Conservation (phyloP, 129 eudicot genomes). For the Apium graveolens region DNA sequence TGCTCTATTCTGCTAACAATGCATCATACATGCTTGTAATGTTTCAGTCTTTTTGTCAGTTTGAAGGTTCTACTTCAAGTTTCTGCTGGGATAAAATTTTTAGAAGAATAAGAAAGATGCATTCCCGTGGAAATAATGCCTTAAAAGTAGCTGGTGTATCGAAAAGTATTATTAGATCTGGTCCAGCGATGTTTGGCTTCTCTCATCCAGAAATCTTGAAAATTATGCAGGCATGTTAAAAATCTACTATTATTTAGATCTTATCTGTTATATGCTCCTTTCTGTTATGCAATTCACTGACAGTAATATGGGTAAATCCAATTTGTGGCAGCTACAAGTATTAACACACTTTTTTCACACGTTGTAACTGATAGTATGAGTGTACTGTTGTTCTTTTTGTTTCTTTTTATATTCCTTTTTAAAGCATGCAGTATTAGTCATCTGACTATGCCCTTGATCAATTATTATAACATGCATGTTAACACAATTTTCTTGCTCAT, state of each 20-base stretch:
- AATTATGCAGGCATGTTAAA: conserved; percentile 52
- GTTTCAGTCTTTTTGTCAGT: conserved; percentile 29
- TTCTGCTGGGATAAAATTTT: conserved; percentile 68
- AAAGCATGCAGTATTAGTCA: background rate
- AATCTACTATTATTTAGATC: background rate
- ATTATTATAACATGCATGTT: background rate
- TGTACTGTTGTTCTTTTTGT: background rate
- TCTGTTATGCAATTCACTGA: background rate
- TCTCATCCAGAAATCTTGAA: conserved; percentile 66
- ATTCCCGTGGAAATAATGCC: conserved; percentile 28
- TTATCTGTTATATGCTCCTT: background rate
- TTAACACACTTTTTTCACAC: background rate
- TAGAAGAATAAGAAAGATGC: conserved; percentile 42
- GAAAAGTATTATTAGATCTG: conserved; percentile 42
- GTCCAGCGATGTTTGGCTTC: conserved; percentile 85
- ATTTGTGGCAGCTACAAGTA: background rate
- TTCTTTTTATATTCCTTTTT: background rate
- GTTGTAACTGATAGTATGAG: background rate
- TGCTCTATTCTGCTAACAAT: background rate
- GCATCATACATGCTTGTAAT: conserved; percentile 4
- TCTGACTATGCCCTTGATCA: background rate
- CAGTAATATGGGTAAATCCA: background rate
- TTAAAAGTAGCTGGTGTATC: conserved; percentile 28
- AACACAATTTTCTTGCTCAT: background rate
- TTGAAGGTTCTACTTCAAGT: conserved; percentile 64